phyloP scores from a whole-genome alignment of 768 basidiomycete species.

The Serendipita sp. region DNA sequence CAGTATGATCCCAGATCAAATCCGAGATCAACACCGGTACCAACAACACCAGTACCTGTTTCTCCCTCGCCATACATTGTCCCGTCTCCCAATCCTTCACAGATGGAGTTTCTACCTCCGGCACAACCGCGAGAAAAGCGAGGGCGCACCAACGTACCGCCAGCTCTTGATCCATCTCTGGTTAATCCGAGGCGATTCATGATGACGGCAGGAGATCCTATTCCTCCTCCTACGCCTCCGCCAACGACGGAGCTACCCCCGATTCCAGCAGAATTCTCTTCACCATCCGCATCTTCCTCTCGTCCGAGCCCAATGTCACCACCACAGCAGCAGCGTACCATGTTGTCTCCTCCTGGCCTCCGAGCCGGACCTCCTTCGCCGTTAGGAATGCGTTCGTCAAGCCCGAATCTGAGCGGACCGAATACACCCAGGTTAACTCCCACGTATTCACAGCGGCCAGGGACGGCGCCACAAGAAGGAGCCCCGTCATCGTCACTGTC shows the following conservation, averaged over 20 bases:
- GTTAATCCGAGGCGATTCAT: not conserved
- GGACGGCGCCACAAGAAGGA: not conserved
- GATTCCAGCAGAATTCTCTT: not conserved
- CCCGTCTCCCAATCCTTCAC: not conserved
- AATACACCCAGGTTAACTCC: not conserved
- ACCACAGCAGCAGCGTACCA: not conserved
- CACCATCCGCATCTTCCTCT: not conserved
- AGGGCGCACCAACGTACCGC: not conserved
- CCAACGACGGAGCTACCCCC: slow-evolving; percentile 4
- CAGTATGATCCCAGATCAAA: not conserved
- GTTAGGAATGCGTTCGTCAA: not conserved
- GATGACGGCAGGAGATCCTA: not conserved
- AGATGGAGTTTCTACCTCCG: not conserved
- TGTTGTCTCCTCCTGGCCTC: not conserved
- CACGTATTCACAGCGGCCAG: not conserved
- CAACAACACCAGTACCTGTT: not conserved
- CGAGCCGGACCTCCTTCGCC: not conserved
- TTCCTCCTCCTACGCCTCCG: not conserved
- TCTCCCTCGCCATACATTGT: slow-evolving; percentile 4
- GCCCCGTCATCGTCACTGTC: not conserved
- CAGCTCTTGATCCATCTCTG: not conserved
- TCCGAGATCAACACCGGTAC: not conserved
- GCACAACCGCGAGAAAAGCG: not conserved
- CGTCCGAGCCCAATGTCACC: not conserved
- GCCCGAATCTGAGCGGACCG: not conserved